These are phyloP conservation scores for Salix caprea DNA, from an alignment of 345 rosid genomes.

Conservation along the genomic window DNA sequence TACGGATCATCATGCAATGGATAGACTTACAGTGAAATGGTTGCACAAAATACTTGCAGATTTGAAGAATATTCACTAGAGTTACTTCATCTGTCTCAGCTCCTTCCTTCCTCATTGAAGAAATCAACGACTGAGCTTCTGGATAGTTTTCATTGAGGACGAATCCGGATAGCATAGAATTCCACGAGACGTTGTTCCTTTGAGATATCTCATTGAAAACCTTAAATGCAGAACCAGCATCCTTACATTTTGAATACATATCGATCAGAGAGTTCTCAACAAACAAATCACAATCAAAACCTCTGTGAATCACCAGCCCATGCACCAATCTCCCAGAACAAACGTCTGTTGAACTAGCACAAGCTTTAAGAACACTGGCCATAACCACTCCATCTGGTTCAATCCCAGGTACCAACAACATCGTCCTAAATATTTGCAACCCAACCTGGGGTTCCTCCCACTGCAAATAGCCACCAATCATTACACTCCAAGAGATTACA, in stretches of 20 bases:
- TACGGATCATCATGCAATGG: constrained; percentile 45
- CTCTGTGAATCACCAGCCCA: constrained; percentile 42
- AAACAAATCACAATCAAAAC: constrained; percentile 45
- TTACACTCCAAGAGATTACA: constrained; percentile 64
- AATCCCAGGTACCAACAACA: constrained; percentile 35
- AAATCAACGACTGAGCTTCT: constrained; percentile 43
- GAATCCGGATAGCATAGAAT: constrained; percentile 55
- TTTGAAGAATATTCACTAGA: constrained; percentile 49
- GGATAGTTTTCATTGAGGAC: constrained; percentile 38
- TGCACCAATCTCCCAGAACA: constrained; percentile 47
- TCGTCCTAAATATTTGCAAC: constrained; percentile 43
- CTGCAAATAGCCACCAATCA: constrained; percentile 50
- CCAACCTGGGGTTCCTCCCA: constrained; percentile 36
- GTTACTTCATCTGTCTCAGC: constrained; percentile 47
- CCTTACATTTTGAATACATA: constrained; percentile 53
- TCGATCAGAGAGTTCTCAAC: constrained; percentile 59
- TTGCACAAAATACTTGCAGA: constrained; percentile 43
- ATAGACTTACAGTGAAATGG: constrained; percentile 51
- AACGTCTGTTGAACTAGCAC: constrained; percentile 30
- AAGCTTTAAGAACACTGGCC: constrained; percentile 60
- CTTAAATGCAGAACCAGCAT: constrained; percentile 40
- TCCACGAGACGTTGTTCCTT: constrained; percentile 62
- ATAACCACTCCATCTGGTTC: constrained; percentile 46
- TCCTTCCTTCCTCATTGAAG: constrained; percentile 40
- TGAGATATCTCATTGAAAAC: constrained; percentile 40